Evolutionary conservation across 352 stramenopile species (phyloP), one percentile per base, ranked within the genome.

Genomic region (Globisporangium iwayamae): DNA sequence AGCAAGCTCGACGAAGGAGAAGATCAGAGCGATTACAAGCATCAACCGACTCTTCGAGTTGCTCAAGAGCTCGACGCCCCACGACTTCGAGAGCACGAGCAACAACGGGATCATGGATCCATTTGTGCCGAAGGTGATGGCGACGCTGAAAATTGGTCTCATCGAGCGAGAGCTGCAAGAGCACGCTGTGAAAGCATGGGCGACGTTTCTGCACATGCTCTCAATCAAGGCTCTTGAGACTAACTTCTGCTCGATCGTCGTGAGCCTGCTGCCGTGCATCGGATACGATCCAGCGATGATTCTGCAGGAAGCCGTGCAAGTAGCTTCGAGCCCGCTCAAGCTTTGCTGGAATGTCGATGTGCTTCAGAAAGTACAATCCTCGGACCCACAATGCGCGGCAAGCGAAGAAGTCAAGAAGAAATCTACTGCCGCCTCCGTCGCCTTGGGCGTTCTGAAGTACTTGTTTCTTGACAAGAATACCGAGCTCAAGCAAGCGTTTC

Each of bases 121-220:
- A 20, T 96, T 92, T 68, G 78, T 96, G 16, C 88, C 88, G 2
- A 96, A 96, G 67, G 85, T 96, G 41, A 96, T 96, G 88, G 88
- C 86, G 25, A 95, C 86, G 22, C 69, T 96, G 4, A 96, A 96
- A 63, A 75, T 92, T 8, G 85, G 80, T 28, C 64, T 94, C 8
- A 69, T 67, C 34, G 86, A 95, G 47, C 59, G 50, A 22, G 68
- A 76, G 22, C 66, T 95, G 47, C 74, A 85, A 66, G 72, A 79
- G 34, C 63, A 87, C 69, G 81, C 79, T 9, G 88, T 93, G 59
- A 63, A 77, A 32, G 84, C 81, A 2, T 96, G 86, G 86, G 75
- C 66, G n/a, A 87, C 74, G 39, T 96, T 94, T 56, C 55, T 96
- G 51, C 81, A 75, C 14, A 83, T 95, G 72, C 70, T 96, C 3